Conservation (phyloP, 1,139 yeast genomes). For the Pichia sp. region DNA sequence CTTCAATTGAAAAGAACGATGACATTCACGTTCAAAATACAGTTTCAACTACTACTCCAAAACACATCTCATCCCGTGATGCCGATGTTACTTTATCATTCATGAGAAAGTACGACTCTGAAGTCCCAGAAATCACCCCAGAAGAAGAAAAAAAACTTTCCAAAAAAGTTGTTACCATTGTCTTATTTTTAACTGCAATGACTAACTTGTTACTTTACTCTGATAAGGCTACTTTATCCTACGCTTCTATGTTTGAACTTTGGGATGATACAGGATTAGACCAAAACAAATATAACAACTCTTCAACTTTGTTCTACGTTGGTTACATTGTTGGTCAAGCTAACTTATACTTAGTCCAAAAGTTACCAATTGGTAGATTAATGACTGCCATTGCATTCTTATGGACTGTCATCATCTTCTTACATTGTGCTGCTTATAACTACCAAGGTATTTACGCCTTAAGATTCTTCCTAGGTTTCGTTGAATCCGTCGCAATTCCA, state of each 20-base stretch:
- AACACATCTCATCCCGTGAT: constrained; percentile 25
- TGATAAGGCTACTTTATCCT: constrained; percentile 45
- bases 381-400: constrained; percentile 29
- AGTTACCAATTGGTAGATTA: constrained; percentile 35
- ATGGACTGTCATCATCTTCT: constrained; percentile 35
- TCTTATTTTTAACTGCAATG: constrained; percentile 34
- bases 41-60: constrained; percentile 26
- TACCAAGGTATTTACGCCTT: constrained; percentile 37
- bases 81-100: constrained; percentile 38
- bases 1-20: neutral
- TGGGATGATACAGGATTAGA: constrained; percentile 42
- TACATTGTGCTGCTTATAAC: constrained; percentile 34
- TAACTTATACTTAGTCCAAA: constrained; percentile 33
- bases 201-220: constrained; percentile 39
- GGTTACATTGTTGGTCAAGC: constrained; percentile 42
- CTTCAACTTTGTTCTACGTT: constrained; percentile 43
- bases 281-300: constrained; percentile 37
- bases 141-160: constrained; percentile 34
- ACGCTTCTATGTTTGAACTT: constrained; percentile 44
- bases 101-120: constrained; percentile 31
- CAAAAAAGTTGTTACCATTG: constrained; percentile 31
- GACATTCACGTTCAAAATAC: neutral
- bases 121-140: constrained; percentile 30
- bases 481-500: constrained; percentile 37
- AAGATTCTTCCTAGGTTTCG: constrained; percentile 37